Evolutionary conservation across 805 yeast species (phyloP), one percentile per base, ranked within the genome.

Genomic region (Hagleromyces aurorensis): DNA sequence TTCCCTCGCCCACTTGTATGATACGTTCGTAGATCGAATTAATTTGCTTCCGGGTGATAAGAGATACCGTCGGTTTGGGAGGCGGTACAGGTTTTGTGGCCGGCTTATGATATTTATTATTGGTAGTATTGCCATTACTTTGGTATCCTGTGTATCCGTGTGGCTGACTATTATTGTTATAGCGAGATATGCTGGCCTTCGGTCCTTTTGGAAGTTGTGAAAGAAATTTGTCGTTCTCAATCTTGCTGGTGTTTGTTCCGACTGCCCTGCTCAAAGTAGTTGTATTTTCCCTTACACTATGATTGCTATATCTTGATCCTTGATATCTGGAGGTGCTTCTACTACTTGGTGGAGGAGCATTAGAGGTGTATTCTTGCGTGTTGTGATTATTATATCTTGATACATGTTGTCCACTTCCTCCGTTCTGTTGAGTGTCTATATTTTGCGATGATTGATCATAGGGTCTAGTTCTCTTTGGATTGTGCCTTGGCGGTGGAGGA

Each of bases 1-100:
- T 91, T 7, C 98, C 98, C 58, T 91, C 97, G n/a, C 98, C 98
- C 4, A 91, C 97, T 51, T 91, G 97, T 22, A 72, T 68, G 1
- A 83, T 72, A 32, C 87, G 64, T 40, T 78, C 78, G 53, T 80
- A 85, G 3, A 62, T 45, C 3, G 57, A 50, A 6, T 41, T 30
- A 3, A 39, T 30, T 16, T 49, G 40, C 19, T 36, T 36, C 19
- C 43, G 44, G 9, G 31, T 33, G 7, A 36, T 15, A 16, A 38
- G 25, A 3, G 40, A 32, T n/a, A 39, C 27, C 15, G 31, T 16
- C 13, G 29, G 21, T 15, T 6, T 28, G 14, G 21, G 21, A 15
- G 21, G 13, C 17, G 27, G 32, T 16, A 27, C 31, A 27, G 23
- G 11, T 20, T 19, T 34, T 28, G 6, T 21, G 19, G 13, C 17